A percentile compares a stretch with the other conserved stretches of the same genome.
Conservation (phyloP, 1,284 basidiomycete species). For the Neotropicomus parvogracilis region DNA sequence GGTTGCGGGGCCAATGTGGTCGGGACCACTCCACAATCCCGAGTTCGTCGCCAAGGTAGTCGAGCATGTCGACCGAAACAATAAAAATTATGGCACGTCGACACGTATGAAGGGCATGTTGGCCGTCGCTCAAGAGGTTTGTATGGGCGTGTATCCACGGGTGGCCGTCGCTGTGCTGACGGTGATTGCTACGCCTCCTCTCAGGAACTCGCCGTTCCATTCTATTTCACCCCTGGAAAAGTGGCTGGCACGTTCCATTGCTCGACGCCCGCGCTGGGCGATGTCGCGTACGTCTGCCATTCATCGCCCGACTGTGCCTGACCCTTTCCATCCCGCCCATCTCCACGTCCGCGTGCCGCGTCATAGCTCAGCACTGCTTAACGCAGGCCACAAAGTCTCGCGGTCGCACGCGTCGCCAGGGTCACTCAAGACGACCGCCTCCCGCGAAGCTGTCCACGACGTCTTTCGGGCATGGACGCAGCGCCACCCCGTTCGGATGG, state of each 20-base stretch:
- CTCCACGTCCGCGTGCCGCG: no score
- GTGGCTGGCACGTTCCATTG: conserved; percentile 83
- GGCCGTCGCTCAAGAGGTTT: conserved; percentile 80
- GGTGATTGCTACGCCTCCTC: neutral
- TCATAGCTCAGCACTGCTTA: conserved; percentile 81
- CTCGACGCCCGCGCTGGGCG: conserved; percentile 69
- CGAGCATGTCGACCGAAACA: conserved; percentile 64
- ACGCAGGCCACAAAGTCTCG: conserved; percentile 82
- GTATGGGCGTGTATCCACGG: conserved; percentile 19
- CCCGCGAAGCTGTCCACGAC: conserved; percentile 73
- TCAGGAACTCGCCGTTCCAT: conserved; percentile 78
- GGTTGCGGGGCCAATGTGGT: conserved; percentile 97
- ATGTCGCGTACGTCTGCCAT: conserved; percentile 59
- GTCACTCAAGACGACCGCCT: conserved; percentile 88
- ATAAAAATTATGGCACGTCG: conserved; percentile 72
- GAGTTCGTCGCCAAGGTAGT: conserved; percentile 75
- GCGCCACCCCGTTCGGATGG: conserved; percentile 77
- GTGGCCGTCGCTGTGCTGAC: neutral
- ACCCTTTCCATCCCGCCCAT: neutral
- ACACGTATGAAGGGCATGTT: conserved; percentile 95
- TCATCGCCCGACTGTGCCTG: neutral
- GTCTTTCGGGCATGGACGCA: conserved; percentile 84
- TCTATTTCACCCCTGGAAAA: conserved; percentile 90
- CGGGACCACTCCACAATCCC: conserved; percentile 79
- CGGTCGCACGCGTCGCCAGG: conserved; percentile 88